Evolutionary conservation across 2,329 filamentous ascomycete species (phyloP), one percentile per base, ranked within the genome.

Genomic region (Penicillium glabrum): DNA sequence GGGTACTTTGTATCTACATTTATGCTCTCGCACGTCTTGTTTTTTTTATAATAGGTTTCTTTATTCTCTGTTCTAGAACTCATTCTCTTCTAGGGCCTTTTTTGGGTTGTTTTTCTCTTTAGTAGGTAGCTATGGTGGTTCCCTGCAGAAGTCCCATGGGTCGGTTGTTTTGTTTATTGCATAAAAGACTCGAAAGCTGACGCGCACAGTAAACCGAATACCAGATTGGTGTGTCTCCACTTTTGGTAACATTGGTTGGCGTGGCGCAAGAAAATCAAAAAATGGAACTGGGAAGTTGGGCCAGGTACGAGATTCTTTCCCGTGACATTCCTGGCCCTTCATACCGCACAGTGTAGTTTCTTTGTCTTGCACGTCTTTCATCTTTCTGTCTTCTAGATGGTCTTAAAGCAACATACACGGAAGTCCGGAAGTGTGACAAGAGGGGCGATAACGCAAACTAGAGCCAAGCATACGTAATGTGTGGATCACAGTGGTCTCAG

Each of bases 161-260:
- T 39, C 35, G 35, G 7, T 39, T 23, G 24, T 37, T 33, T 46
- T 43, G 35, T 11, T 29, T 46, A n/a, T 31, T 7, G 10, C n/a
- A 23, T n/a, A 24, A 31, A 31, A 9, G 44, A 46, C 44, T 46
- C 44, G 44, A 46, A 46, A 46, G 8, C 26, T 10, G 57, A 56
- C 52, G 54, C 47, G 46, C 46, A 52, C 44, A 56, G 55, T 59
- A 61, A 61, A 62, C 60, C 41, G 37, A 62, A 62, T 62, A 61
- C 60, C 60, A 49, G 41, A 39, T 58, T 49, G 26, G 58, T 53
- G 50, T 45, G 46, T 48, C 53, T 56, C 55, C 48, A 24, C 33
- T 26, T 14, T 43, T 39, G 39, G 48, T 59, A 37, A 51, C 33
- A 60, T 53, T 62, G 60, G 60, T 45, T 31, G 48, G 35, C 46